Percentiles rank a stretch among this genome's conserved stretches.
phyloP scores from a whole-genome alignment of 495 filamentous ascomycete genomes.

The Penicillium turbatum region DNA sequence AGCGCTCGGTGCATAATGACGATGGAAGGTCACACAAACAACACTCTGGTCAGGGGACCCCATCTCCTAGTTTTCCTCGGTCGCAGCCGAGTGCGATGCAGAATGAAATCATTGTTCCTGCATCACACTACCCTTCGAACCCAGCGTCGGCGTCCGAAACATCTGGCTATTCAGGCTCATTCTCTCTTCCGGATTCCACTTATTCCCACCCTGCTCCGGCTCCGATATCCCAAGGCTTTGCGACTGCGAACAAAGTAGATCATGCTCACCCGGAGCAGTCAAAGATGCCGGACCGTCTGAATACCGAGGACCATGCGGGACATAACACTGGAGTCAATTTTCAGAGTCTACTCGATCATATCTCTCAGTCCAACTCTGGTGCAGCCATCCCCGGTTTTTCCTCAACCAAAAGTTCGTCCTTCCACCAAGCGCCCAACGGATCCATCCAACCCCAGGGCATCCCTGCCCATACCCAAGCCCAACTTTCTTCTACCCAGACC shows the following conservation, averaged over 20 bases:
- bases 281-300: conserved; percentile 27
- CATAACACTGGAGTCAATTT: conserved; percentile 43
- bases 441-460: conserved; percentile 39
- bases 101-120: conserved; percentile 23
- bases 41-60: conserved; percentile 14
- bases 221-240: conserved; percentile 47
- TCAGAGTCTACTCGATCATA: conserved; percentile 51
- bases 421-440: conserved; percentile 37
- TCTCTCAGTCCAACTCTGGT: conserved; percentile 36
- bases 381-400: conserved; percentile 27
- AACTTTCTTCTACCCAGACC: conserved; percentile 51
- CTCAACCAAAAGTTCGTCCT: conserved; percentile 27
- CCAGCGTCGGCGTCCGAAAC: conserved; percentile 15
- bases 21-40: conserved; percentile 18
- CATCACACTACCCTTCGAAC: conserved; percentile 31
- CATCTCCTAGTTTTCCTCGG: conserved; percentile 23
- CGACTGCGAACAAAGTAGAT: conserved; percentile 34
- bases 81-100: conserved; percentile 14
- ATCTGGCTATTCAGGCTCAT: conserved; percentile 6
- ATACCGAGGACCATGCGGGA: conserved; percentile 17
- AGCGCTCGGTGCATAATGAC: conserved; percentile 25
- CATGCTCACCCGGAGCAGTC: conserved; percentile 20
- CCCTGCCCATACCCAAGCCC: conserved; percentile 48
- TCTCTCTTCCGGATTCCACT: conserved; percentile 34
- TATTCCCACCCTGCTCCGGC: conserved; percentile 45